phyloP scores from a whole-genome alignment of 768 basidiomycete species.

The Tulasnella sp. region DNA sequence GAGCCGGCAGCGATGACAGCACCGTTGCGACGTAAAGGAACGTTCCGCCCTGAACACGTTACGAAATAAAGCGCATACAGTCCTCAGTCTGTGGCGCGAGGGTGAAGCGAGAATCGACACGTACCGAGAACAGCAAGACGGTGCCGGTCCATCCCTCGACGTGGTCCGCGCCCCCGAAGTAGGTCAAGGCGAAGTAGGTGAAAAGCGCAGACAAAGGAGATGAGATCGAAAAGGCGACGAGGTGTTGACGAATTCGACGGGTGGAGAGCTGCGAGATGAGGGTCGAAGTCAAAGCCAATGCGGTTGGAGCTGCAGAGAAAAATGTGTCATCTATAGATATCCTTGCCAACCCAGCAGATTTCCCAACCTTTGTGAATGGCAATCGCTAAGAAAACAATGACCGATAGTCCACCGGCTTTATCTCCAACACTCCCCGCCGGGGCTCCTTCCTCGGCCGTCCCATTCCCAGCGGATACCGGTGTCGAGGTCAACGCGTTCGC shows the following conservation, averaged over 20 bases:
- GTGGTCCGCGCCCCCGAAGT: constrained; percentile 34
- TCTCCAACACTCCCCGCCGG: constrained; percentile 13
- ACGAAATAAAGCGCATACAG: neutral
- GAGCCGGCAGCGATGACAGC: constrained; percentile 52
- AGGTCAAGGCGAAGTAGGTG: constrained; percentile 58
- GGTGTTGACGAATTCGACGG: constrained; percentile 54
- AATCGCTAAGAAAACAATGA: constrained; percentile 84
- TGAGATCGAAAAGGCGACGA: constrained; percentile 68
- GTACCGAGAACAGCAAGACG: constrained; percentile 74
- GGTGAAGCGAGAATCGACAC: constrained; percentile 20
- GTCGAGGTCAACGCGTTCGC: constrained; percentile 16
- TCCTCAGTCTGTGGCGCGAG: constrained; percentile 3
- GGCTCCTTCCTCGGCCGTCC: neutral
- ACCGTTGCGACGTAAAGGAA: constrained; percentile 93
- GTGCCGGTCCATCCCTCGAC: constrained; percentile 52
- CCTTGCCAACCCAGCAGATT: constrained; percentile 16
- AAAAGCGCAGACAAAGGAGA: constrained; percentile 73
- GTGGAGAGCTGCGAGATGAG: constrained; percentile 65
- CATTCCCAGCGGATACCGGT: neutral
- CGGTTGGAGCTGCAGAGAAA: constrained; percentile 62
- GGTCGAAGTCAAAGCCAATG: constrained; percentile 77
- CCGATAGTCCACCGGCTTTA: constrained; percentile 43
- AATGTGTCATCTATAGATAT: neutral
- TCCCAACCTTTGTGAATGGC: constrained; percentile 68
- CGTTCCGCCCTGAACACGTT: constrained; percentile 59